A percentile compares a stretch with the other conserved stretches of the same genome.
Evolutionary conservation across 163 green algal genomes (phyloP).

Genomic region (Botryococcus braunii): DNA sequence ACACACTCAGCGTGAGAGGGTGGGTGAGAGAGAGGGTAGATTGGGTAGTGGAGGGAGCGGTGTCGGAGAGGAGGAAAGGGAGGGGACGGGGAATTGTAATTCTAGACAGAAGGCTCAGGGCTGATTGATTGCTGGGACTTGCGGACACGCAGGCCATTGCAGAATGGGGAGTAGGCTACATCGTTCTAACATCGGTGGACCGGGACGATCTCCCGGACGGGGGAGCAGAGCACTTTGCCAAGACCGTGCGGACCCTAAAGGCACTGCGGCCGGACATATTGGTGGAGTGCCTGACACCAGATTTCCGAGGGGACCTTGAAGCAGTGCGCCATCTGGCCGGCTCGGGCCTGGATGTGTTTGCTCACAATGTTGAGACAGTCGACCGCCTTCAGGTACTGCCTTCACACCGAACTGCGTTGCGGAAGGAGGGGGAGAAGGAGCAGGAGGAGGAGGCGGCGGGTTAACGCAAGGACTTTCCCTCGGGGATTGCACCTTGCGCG

Average conservation of each 20-base stretch:
- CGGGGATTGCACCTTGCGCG: too few species aligned
- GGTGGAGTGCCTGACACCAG: conserved; percentile 86
- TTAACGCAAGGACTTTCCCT: too few species aligned
- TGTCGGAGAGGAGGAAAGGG: too few species aligned
- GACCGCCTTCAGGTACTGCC: conserved; percentile 19
- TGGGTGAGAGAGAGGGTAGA: too few species aligned
- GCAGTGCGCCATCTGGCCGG: conserved; percentile 60
- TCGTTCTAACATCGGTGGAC: conserved; percentile 97
- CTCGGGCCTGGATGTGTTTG: conserved; percentile 93
- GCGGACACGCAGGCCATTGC: conserved; percentile 27
- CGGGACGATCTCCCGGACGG: conserved; percentile 92
- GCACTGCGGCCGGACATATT: conserved; percentile 37
- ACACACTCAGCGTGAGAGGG: too few species aligned
- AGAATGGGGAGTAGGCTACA: conserved; percentile 75
- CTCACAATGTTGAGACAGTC: conserved; percentile 99
- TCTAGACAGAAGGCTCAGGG: too few species aligned
- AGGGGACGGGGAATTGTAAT: too few species aligned
- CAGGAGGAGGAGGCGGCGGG: too few species aligned
- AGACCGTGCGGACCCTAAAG: conserved; percentile 66
- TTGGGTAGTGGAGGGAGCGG: too few species aligned
- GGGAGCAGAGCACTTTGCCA: conserved; percentile 71
- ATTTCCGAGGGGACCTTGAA: conserved; percentile 77
- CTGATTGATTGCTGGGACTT: too few species aligned
- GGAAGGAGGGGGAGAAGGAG: too few species aligned
- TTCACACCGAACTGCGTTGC: too few species aligned